Evolutionary conservation across 345 rosid genomes (phyloP).

Genomic region (Hypericum androsaemum): DNA sequence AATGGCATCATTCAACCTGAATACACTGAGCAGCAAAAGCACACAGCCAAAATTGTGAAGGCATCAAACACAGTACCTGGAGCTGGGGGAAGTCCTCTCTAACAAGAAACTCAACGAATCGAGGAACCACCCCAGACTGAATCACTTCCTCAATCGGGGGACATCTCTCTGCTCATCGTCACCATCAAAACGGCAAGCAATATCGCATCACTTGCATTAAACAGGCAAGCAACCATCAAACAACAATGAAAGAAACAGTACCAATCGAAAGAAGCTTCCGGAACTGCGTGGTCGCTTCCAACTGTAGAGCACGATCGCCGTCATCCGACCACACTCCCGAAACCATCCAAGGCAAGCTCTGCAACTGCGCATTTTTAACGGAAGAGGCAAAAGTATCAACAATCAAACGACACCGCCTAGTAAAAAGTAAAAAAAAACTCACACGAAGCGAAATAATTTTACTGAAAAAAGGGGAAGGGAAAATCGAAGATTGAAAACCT

Average conservation of each 20-base stretch:
- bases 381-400: no score
- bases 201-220: background rate
- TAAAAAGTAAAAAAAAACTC: no score
- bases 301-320: constrained; percentile 6
- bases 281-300: constrained; percentile 20
- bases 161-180: constrained; percentile 7
- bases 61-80: constrained; percentile 14
- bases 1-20: background rate
- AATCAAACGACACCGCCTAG: no score
- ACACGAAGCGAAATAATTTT: no score
- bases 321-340: constrained; percentile 18
- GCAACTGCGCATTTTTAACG: no score
- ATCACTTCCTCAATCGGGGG: constrained; percentile 25
- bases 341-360: constrained; percentile 15
- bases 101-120: constrained; percentile 19
- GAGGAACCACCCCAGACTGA: constrained; percentile 23
- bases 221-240: background rate
- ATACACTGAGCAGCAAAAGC: background rate
- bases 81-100: constrained; percentile 24
- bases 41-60: background rate
- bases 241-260: background rate
- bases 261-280: constrained; percentile 22
- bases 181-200: background rate
- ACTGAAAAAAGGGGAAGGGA: background rate
- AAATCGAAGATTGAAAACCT: background rate